phyloP scores from a whole-genome alignment of 1,139 yeast species.

The Yamadazyma aaseri region DNA sequence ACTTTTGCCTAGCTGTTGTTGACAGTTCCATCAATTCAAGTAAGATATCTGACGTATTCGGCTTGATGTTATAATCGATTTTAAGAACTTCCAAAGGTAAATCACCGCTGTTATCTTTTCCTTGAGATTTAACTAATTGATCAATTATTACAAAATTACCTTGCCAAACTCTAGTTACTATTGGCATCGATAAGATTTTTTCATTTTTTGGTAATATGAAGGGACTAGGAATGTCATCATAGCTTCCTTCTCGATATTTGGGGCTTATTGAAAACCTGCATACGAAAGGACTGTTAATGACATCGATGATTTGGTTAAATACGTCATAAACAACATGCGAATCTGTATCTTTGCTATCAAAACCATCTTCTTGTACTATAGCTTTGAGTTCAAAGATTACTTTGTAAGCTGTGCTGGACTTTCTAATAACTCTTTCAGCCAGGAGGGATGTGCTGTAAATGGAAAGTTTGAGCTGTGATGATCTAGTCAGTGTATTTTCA shows the following conservation, averaged over 20 bases:
- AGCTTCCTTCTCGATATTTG: constrained; percentile 21
- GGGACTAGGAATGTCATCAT: constrained; percentile 42
- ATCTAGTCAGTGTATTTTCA: constrained; percentile 10
- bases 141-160: constrained; percentile 25
- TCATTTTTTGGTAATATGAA: constrained; percentile 26
- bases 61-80: constrained; percentile 22
- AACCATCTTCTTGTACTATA: constrained; percentile 21
- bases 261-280: constrained; percentile 39
- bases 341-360: constrained; percentile 15
- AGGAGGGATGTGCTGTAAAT: constrained; percentile 21
- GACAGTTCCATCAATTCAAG: constrained; percentile 20
- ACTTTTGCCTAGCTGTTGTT: constrained; percentile 13
- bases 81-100: constrained; percentile 21
- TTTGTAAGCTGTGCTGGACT: constrained; percentile 9
- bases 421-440: constrained; percentile 12
- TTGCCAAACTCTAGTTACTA: constrained; percentile 49
- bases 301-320: constrained; percentile 25
- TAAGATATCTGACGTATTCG: constrained; percentile 31
- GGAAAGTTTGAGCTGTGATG: constrained; percentile 19
- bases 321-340: constrained; percentile 29
- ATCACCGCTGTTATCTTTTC: constrained; percentile 1
- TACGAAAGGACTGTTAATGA: constrained; percentile 37
- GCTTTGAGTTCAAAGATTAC: constrained; percentile 26
- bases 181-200: constrained; percentile 33
- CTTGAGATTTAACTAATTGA: neutral